These are phyloP conservation scores for Claviceps arundinis DNA, from an alignment of 2,329 filamentous ascomycete genomes.

Conservation along the genomic window DNA sequence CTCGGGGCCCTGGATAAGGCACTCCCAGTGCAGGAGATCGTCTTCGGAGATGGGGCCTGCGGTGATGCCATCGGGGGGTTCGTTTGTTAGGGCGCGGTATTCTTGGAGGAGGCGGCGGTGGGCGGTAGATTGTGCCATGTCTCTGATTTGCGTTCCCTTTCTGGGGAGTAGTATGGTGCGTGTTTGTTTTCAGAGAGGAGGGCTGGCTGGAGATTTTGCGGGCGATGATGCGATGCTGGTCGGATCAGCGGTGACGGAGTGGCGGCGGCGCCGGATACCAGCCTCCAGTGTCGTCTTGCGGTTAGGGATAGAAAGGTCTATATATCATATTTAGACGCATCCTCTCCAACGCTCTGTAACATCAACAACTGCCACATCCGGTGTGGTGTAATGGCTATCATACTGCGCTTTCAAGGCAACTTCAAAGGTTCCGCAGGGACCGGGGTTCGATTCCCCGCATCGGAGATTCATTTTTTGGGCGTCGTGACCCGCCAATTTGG, in stretches of 20 bases:
- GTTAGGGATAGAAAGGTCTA: rapidly evolving
- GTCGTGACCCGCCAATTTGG: neutral
- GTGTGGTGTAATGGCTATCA: conserved; percentile 9
- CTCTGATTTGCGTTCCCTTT: neutral
- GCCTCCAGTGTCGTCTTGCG: too few species aligned
- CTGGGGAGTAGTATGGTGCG: neutral
- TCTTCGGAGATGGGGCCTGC: conserved; percentile 89
- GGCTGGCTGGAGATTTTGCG: neutral
- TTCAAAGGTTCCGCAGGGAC: conserved; percentile 5
- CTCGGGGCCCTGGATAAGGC: conserved; percentile 86
- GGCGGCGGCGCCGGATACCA: neutral
- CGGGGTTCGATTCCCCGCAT: conserved; percentile 9
- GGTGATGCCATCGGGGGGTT: conserved; percentile 94
- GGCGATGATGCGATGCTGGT: neutral
- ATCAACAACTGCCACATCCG: neutral
- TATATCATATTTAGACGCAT: neutral
- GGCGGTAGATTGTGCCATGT: conserved; percentile 48
- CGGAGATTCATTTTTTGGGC: neutral
- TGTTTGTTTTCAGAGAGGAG: neutral
- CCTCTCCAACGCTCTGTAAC: neutral
- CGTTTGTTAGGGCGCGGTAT: conserved; percentile 86
- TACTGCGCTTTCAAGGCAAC: conserved; percentile 6
- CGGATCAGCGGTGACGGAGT: neutral
- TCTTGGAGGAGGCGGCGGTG: conserved; percentile 84
- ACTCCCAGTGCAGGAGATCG: conserved; percentile 93